Evolutionary conservation across 163 green algal genomes (phyloP), one percentile per base, ranked within the genome.

Genomic region (Coccomyxa subellipsoidea): DNA sequence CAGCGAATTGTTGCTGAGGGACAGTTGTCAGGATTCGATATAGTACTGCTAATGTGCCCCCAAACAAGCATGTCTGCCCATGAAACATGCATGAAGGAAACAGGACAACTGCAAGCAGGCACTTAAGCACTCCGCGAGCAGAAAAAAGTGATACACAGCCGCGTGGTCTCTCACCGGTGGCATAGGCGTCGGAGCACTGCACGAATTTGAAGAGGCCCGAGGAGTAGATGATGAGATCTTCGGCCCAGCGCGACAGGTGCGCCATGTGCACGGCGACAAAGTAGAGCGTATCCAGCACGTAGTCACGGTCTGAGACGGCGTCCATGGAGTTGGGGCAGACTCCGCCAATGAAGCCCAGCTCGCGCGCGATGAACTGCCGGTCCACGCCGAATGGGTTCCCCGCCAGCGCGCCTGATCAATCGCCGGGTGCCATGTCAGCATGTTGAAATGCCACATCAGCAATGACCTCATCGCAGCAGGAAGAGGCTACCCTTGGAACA

Each of bases 281-380:
- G 84, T 98, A 98, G 7, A 98, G 80, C 7, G 91, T 93, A 90
- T 99, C 97, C 0, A 94, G 86, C 39, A 99, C 93, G 84, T 94
- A 99, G 91, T 99, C 97, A 31, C 97, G 89, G 88, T 98, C 93
- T 53, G 86, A 93, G 75, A 99, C 97, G 69, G 95, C 96, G 84
- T 99, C 97, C 95, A 99, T 98, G 85, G 91, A 97, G 92, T 99
- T 99, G 81, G 96, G 93, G 88, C 95, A 98, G 77, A 98, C 94
- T 6, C 91, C 89, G 23, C 90, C 91, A 36, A 90, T 86, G 72
- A 99, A 97, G 78, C 94, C 96, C 75, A 99, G 90, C 84, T 98
- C 95, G 54, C 88, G 25, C 0, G 96, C 92, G 39, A 98, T 92
- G 80, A 93, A 92, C 78, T 95, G 92, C 54, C 97, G 88, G 92